phyloP scores from a whole-genome alignment of 2,329 filamentous ascomycete species.

The Cladosporium velox region DNA sequence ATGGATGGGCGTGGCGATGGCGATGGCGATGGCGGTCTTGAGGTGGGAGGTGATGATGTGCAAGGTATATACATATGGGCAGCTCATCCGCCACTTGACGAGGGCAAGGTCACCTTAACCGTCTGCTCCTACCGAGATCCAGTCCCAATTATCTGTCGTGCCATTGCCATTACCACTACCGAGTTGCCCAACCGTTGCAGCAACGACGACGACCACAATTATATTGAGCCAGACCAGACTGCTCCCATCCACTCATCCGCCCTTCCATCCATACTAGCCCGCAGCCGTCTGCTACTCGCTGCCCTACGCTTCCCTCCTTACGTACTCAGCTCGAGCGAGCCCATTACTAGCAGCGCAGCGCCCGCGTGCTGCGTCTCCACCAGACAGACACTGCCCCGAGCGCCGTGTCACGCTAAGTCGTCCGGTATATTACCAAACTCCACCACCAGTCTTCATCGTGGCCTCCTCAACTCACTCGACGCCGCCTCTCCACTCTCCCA shows the following conservation, averaged over 20 bases:
- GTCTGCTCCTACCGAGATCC: not conserved
- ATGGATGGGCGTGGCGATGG: not conserved
- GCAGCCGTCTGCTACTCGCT: not conserved
- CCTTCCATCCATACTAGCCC: not conserved
- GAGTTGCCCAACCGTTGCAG: not conserved
- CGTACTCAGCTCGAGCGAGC: constrained; percentile 2
- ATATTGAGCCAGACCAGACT: not conserved
- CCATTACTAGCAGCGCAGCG: constrained; percentile 5
- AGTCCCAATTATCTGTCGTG: not conserved
- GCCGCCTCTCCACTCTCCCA: constrained; percentile 27
- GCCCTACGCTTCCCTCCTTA: constrained; percentile 9
- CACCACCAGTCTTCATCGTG: constrained; percentile 22
- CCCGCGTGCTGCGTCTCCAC: constrained; percentile 17
- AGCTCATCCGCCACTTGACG: not conserved
- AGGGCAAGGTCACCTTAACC: not conserved
- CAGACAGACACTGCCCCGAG: constrained; percentile 18
- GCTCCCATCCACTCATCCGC: not conserved
- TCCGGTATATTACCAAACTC: constrained; percentile 22
- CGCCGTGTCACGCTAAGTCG: constrained; percentile 15
- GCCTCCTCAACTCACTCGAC: constrained; percentile 26
- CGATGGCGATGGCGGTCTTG: not conserved
- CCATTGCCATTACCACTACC: not conserved
- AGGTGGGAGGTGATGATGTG: not conserved
- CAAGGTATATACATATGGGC: not conserved
- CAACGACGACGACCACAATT: not conserved